Percentiles rank a stretch among this genome's conserved stretches.
These are phyloP conservation scores for Earliella scabrosa DNA, from an alignment of 1,284 basidiomycete species.

Conservation along the genomic window DNA sequence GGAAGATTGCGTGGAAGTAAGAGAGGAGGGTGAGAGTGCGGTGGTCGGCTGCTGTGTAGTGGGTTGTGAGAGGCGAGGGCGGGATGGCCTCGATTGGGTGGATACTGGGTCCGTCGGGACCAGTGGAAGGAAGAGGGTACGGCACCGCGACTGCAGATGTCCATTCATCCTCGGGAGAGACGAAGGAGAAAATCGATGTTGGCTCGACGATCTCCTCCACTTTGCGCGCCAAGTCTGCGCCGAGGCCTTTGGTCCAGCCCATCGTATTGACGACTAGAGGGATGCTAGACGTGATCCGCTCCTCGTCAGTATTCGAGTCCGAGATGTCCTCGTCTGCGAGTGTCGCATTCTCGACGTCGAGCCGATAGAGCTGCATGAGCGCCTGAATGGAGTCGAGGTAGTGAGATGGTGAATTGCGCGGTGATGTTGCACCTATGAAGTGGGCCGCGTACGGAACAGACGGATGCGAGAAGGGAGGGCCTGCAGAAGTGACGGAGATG, in stretches of 20 bases:
- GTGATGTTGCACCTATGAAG: constrained; percentile 83
- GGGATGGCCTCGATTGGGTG: constrained; percentile 41
- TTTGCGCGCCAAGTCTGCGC: constrained; percentile 76
- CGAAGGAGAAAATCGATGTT: constrained; percentile 67
- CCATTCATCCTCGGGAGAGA: constrained; percentile 28
- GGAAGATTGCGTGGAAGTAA: constrained; percentile 78
- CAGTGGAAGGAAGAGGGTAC: neutral
- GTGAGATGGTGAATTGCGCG: constrained; percentile 78
- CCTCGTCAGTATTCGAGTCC: constrained; percentile 30
- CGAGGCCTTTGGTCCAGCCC: constrained; percentile 96
- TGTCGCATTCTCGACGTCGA: constrained; percentile 66
- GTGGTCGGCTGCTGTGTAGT: constrained; percentile 75
- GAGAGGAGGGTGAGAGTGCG: constrained; percentile 77
- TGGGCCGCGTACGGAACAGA: constrained; percentile 76
- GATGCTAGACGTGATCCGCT: constrained; percentile 56
- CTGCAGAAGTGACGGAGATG: constrained; percentile 43
- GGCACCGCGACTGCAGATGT: neutral
- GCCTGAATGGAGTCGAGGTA: constrained; percentile 77
- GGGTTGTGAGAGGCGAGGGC: constrained; percentile 39
- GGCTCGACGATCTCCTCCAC: constrained; percentile 75
- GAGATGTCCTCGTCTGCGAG: constrained; percentile 31
- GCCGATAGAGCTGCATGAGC: constrained; percentile 71
- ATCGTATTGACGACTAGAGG: constrained; percentile 96
- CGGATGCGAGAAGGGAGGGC: constrained; percentile 86
- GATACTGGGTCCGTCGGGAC: neutral